Base-by-base conservation (phyloP, 805 yeast genomes). In the Candida tammaniensis region DNA sequence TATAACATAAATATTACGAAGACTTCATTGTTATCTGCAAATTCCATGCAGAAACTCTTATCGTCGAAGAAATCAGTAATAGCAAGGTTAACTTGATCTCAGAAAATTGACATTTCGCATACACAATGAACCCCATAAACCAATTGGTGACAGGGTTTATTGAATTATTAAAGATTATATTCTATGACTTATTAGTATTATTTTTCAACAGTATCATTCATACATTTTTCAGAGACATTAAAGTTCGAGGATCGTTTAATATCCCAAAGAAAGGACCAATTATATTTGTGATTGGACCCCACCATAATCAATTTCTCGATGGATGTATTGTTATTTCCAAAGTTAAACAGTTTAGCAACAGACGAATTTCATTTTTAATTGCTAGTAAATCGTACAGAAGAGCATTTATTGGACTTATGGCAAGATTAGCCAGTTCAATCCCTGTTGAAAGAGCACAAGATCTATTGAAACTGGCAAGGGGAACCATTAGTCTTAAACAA, bases 371-470 rank as follows among this genome's bases (percentile, higher is more conserved):
- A 12, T 56, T 57, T 34, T 51, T 65, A 37, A 55, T 63, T 11
- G 72, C 72, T 9, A 61, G 58, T 11, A 57, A 52, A 31, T 60
- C 69, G 3, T 63, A 55, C 43, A 42, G 63, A 19, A 38, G 54
- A 10, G 44, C 44, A 29, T 50, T 58, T 23, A 50, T 66, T 15
- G 72, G 71, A 14, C 33, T 54, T 3, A 38, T 51, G 8, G 59
- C 70, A 7, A 46, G 48, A 24, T 40, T 64, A 17, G 52, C 61
- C 17, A 50, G 61, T 7, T 61, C 67, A 14, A 64, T 64, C 17
- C 71, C 70, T 4, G 72, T 65, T 6, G 69, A 64, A 38, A 39
- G 72, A 27, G 65, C 72, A 4, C 72, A 64, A 36, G 72, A 66
- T 43, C 34, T 62, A 23, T 44, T 65, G 24, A 49, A 48, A 26